Evolutionary conservation across 805 yeast species (phyloP).

Genomic region (Candida golubevii): DNA sequence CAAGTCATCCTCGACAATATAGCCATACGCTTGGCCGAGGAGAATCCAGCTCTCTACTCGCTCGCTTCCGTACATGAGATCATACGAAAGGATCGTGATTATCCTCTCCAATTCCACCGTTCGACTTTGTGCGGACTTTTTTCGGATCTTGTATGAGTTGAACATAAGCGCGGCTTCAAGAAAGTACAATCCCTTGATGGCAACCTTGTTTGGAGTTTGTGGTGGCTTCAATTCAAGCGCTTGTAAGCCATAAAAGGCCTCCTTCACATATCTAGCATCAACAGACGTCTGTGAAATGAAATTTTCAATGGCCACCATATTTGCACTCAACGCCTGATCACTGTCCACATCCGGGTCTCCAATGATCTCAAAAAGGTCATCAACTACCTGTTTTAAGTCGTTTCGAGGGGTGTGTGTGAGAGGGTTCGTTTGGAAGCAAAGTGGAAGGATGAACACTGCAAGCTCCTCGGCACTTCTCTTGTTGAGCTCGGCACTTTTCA

Average conservation of each 20-base stretch:
- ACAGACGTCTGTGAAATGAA: conserved; percentile 45
- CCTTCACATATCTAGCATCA: conserved; percentile 41
- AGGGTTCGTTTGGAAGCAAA: conserved; percentile 57
- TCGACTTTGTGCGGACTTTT: conserved; percentile 74
- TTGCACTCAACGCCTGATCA: conserved; percentile 41
- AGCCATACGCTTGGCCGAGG: conserved; percentile 74
- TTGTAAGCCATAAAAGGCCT: conserved; percentile 50
- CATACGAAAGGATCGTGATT: conserved; percentile 58
- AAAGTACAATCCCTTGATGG: conserved; percentile 59
- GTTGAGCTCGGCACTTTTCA: conserved; percentile 26
- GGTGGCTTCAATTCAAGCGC: conserved; percentile 26
- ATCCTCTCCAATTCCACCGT: conserved; percentile 78
- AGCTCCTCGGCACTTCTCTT: conserved; percentile 30
- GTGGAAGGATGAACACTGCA: conserved; percentile 48
- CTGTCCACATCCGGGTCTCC: conserved; percentile 57
- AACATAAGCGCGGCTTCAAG: conserved; percentile 65
- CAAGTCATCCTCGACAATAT: conserved; percentile 79
- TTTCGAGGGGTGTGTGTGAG: conserved; percentile 55
- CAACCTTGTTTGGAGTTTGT: conserved; percentile 21
- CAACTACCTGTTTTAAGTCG: conserved; percentile 71
- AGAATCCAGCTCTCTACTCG: conserved; percentile 85
- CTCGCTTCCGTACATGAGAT: conserved; percentile 59
- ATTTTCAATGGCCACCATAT: conserved; percentile 41
- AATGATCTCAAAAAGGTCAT: conserved; percentile 62
- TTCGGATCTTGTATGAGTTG: conserved; percentile 64